Conservation (phyloP, 176 grass and related monocot genomes). For the Metroxylon sagu region DNA sequence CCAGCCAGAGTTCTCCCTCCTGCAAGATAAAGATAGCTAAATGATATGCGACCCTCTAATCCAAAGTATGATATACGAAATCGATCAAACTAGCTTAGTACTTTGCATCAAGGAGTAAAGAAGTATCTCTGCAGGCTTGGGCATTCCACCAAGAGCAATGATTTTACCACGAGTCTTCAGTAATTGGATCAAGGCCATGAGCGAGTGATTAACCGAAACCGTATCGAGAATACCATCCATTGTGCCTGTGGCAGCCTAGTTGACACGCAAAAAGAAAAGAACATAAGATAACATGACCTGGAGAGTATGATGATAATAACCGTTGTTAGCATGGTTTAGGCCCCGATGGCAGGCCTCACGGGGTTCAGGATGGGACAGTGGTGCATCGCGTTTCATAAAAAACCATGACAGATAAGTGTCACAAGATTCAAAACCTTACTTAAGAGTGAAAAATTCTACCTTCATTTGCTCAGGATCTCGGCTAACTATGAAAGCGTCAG, state of each 20-base stretch:
- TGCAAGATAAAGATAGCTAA: neutral
- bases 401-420: no score
- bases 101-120: constrained; percentile 12
- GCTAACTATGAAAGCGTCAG: constrained; percentile 29
- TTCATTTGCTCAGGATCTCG: constrained; percentile 14
- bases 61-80: no score
- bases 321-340: no score
- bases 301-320: neutral
- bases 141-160: constrained; percentile 11
- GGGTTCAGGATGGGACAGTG: no score
- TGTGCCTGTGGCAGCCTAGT: constrained; percentile 16
- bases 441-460: constrained; percentile 9
- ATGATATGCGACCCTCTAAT: no score
- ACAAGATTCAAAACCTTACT: no score
- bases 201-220: constrained; percentile 1
- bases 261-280: neutral
- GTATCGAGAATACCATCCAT: constrained; percentile 26
- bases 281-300: neutral
- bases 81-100: neutral
- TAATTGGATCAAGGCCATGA: constrained; percentile 3
- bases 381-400: no score
- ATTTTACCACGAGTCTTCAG: constrained; percentile 23
- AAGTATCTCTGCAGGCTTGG: constrained; percentile 21
- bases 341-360: no score
- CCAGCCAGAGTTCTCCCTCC: constrained; percentile 17